A percentile compares a stretch with the other conserved stretches of the same genome.
phyloP scores from a whole-genome alignment of 2,329 filamentous ascomycete genomes.

The Fusarium phyllophilum region DNA sequence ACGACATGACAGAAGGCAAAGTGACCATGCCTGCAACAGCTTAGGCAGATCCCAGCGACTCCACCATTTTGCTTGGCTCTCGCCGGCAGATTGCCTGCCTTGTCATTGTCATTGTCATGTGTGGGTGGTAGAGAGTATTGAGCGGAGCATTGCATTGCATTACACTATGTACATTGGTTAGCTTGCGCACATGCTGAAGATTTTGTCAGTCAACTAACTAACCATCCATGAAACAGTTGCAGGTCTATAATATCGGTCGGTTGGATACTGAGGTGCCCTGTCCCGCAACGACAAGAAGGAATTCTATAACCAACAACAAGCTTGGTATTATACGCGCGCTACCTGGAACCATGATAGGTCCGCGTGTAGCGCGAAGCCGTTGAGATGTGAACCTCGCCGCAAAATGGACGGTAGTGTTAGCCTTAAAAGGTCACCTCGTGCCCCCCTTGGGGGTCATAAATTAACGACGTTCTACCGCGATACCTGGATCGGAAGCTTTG shows the following conservation, averaged over 20 bases:
- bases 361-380: slow-evolving; percentile 32
- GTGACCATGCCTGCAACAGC: slow-evolving; percentile 20
- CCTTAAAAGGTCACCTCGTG: slow-evolving; percentile 10
- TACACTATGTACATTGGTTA: neutral
- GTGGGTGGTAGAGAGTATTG: neutral
- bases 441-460: slow-evolving; percentile 10
- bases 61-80: slow-evolving; percentile 28
- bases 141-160: slow-evolving; percentile 15
- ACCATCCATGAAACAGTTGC: neutral
- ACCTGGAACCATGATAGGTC: slow-evolving; percentile 19
- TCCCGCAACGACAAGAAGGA: neutral
- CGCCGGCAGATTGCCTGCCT: slow-evolving; percentile 30
- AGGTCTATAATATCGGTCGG: neutral
- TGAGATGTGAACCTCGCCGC: slow-evolving; percentile 14
- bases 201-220: slow-evolving; percentile 9
- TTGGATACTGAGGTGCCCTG: neutral
- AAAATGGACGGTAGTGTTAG: slow-evolving; percentile 14
- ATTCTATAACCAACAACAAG: slow-evolving; percentile 2
- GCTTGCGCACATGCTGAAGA: slow-evolving; percentile 14
- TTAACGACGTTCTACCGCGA: slow-evolving; percentile 20
- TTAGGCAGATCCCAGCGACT: slow-evolving; percentile 23
- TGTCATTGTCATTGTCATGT: slow-evolving; percentile 12
- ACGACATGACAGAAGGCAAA: slow-evolving; percentile 20
- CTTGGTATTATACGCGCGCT: slow-evolving; percentile 15
- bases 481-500: slow-evolving; percentile 8